phyloP scores from a whole-genome alignment of 2,329 filamentous ascomycete species.

The Neoascochyta sp. region DNA sequence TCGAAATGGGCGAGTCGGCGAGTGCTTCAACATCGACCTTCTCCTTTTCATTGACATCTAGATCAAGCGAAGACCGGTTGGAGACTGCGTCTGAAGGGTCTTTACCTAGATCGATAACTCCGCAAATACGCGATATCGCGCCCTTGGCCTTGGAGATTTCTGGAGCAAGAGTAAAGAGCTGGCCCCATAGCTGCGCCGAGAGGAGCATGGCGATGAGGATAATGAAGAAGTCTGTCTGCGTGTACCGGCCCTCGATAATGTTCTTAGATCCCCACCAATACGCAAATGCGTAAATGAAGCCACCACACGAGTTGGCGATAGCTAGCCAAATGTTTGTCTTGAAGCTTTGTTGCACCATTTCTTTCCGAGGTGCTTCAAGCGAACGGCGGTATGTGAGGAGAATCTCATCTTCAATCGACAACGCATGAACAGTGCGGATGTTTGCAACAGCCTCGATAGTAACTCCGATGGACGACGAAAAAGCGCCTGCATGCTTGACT shows the following conservation, averaged over 20 bases:
- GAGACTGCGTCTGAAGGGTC: conserved; percentile 48
- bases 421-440: conserved; percentile 51
- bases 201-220: conserved; percentile 69
- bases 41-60: conserved; percentile 65
- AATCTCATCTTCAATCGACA: conserved; percentile 52
- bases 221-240: conserved; percentile 68
- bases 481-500: conserved; percentile 50
- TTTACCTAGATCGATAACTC: conserved; percentile 45
- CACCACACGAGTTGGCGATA: conserved; percentile 58
- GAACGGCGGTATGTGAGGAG: conserved; percentile 46
- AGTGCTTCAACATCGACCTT: conserved; percentile 33
- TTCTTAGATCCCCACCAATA: conserved; percentile 78
- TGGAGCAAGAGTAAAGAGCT: conserved; percentile 71
- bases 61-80: conserved; percentile 83
- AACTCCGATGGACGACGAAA: conserved; percentile 50
- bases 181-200: conserved; percentile 68
- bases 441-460: conserved; percentile 51
- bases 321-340: conserved; percentile 59
- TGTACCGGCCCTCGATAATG: conserved; percentile 63
- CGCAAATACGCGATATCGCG: conserved; percentile 74
- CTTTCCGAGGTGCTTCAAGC: conserved; percentile 46
- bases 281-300: conserved; percentile 68
- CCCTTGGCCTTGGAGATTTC: conserved; percentile 66
- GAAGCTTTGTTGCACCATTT: conserved; percentile 48
- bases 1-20: conserved; percentile 48